Evolutionary conservation across 352 stramenopile species (phyloP).

Genomic region (Phytophthora chlamydospora): DNA sequence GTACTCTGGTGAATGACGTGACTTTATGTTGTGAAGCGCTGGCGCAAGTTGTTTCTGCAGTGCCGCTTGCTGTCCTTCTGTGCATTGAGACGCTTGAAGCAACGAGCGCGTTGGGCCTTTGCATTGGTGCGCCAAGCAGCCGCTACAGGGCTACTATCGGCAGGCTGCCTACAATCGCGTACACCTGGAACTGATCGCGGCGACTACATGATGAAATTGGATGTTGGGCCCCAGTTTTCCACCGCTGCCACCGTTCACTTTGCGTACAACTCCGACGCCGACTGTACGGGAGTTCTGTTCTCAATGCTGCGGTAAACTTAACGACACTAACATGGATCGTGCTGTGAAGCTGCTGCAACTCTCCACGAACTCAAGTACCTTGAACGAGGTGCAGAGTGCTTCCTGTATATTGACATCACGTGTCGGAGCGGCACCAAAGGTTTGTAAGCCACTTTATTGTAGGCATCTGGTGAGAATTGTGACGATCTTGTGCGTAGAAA

Average conservation of each 20-base stretch:
- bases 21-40: slow-evolving; percentile 36
- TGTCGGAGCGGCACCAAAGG: slow-evolving; percentile 60
- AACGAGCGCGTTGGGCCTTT: slow-evolving; percentile 33
- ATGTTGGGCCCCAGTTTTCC: slow-evolving; percentile 64
- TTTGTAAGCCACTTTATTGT: slow-evolving; percentile 21
- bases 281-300: slow-evolving; percentile 52
- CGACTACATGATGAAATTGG: slow-evolving; percentile 72
- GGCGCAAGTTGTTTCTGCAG: slow-evolving; percentile 47
- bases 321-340: slow-evolving; percentile 2
- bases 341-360: slow-evolving; percentile 54
- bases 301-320: background rate
- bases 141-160: slow-evolving; percentile 50
- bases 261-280: slow-evolving; percentile 70
- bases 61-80: slow-evolving; percentile 45
- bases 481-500: slow-evolving; percentile 38
- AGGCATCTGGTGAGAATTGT: background rate
- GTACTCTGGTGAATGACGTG: background rate
- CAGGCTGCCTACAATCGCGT: slow-evolving; percentile 45
- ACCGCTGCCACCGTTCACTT: slow-evolving; percentile 55
- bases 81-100: slow-evolving; percentile 38
- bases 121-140: slow-evolving; percentile 43
- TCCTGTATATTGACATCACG: slow-evolving; percentile 64
- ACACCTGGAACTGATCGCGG: slow-evolving; percentile 44
- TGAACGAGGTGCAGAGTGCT: slow-evolving; percentile 72
- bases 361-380: slow-evolving; percentile 79